Evolutionary conservation across 2,329 filamentous ascomycete species (phyloP).

Genomic region (Scleromitrula shiraiana): DNA sequence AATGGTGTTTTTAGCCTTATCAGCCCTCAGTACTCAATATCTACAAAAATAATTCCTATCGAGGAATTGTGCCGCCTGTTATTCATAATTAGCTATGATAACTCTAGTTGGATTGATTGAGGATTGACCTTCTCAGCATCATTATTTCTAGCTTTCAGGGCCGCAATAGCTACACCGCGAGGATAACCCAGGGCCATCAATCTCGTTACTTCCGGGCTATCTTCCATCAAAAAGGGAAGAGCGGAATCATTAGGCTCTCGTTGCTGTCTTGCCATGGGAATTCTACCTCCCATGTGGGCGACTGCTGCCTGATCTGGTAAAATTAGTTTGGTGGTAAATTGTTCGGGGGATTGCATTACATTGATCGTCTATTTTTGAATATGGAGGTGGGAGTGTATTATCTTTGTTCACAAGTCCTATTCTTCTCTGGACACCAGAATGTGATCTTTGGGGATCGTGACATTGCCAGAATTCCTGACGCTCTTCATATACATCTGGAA

Average conservation of each 20-base stretch:
- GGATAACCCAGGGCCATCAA: not conserved
- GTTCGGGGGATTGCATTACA: not conserved
- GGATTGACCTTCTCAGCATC: not conserved
- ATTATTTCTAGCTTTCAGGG: not conserved
- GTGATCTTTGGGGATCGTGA: not conserved
- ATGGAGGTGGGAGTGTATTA: not conserved
- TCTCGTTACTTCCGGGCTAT: not conserved
- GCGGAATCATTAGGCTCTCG: not conserved
- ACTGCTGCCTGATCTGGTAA: slow-evolving; percentile 17
- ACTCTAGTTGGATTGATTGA: not conserved
- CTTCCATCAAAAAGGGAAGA: not conserved
- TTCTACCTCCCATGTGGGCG: slow-evolving; percentile 11
- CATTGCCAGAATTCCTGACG: slow-evolving; percentile 2
- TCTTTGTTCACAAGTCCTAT: not conserved
- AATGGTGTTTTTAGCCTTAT: no score
- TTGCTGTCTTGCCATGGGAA: not conserved
- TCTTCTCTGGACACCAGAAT: not conserved
- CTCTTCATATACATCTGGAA: slow-evolving; percentile 13
- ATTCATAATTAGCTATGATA: not conserved
- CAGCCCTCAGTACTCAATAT: not conserved
- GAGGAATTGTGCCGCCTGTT: not conserved
- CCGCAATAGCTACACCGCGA: not conserved
- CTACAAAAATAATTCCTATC: not conserved
- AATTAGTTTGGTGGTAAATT: slow-evolving; percentile 7
- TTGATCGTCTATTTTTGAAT: slow-evolving; percentile 7